Conservation (phyloP, 768 basidiomycete species). For the Tylopilus felleus region DNA sequence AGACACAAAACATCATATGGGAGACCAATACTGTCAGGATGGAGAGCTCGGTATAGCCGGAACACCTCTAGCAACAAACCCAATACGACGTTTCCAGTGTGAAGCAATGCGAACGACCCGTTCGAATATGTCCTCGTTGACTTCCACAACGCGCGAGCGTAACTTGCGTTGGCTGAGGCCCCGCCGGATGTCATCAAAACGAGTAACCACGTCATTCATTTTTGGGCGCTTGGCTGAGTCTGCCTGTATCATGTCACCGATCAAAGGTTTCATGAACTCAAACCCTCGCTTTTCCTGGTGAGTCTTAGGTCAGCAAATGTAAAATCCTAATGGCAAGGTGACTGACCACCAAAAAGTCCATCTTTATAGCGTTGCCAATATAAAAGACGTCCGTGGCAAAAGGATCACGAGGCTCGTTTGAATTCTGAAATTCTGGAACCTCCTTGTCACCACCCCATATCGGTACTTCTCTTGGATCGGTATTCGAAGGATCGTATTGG, state of each 20-base stretch:
- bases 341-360: too few species aligned
- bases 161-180: constrained; percentile 22
- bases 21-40: not conserved
- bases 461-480: too few species aligned
- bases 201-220: constrained; percentile 34
- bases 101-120: constrained; percentile 6
- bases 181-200: constrained; percentile 24
- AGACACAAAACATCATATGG: not conserved
- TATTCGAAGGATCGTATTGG: too few species aligned
- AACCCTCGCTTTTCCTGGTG: constrained; percentile 6
- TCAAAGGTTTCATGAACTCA: constrained; percentile 17
- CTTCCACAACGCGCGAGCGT: constrained; percentile 20
- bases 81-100: constrained; percentile 27
- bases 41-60: constrained; percentile 12
- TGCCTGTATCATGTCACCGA: constrained; percentile 32
- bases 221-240: constrained; percentile 36
- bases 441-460: too few species aligned
- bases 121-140: constrained; percentile 12
- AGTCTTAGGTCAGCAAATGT: not conserved
- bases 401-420: too few species aligned
- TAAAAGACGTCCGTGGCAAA: too few species aligned
- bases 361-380: too few species aligned
- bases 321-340: too few species aligned
- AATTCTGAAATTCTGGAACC: too few species aligned
- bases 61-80: constrained; percentile 10